These are phyloP conservation scores for Sordariomycetes sp. DNA, from an alignment of 2,329 filamentous ascomycete species.

Conservation along the genomic window DNA sequence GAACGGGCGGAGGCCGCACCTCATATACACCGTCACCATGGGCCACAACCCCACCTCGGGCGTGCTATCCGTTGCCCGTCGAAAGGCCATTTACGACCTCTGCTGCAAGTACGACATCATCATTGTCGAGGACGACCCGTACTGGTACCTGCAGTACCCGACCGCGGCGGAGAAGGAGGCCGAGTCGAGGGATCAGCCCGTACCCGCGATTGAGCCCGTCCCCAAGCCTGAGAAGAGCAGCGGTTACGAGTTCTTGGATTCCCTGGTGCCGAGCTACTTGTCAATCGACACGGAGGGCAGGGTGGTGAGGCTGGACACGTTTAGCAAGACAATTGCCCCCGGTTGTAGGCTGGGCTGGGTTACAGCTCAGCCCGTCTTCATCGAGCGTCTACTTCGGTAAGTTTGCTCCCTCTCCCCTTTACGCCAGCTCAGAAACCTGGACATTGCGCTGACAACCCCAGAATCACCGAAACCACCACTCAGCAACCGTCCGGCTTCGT, in stretches of 20 bases:
- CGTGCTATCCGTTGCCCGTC: constrained; percentile 62
- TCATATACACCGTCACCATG: constrained; percentile 79
- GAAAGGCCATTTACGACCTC: constrained; percentile 70
- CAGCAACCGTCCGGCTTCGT: constrained; percentile 86
- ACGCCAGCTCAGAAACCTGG: background rate
- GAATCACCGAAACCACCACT: constrained; percentile 69
- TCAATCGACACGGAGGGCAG: constrained; percentile 76
- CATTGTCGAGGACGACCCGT: constrained; percentile 90
- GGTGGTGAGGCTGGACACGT: constrained; percentile 84
- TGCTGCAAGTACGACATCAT: constrained; percentile 81
- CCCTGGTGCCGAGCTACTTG: constrained; percentile 73
- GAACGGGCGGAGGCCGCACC: constrained; percentile 66
- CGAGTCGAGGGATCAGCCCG: constrained; percentile 30
- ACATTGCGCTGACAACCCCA: constrained; percentile 16
- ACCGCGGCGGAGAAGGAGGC: constrained; percentile 49
- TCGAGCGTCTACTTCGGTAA: constrained; percentile 54
- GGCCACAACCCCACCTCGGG: constrained; percentile 85
- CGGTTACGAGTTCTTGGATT: constrained; percentile 74
- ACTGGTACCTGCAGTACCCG: constrained; percentile 90
- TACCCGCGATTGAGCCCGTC: constrained; percentile 19
- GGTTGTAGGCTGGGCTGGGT: constrained; percentile 89
- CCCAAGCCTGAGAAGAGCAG: constrained; percentile 29
- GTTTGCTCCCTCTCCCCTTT: constrained; percentile 1
- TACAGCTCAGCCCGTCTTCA: constrained; percentile 69
- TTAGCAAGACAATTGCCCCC: constrained; percentile 86